Evolutionary conservation across 2,329 filamentous ascomycete species (phyloP).

Genomic region (Colletotrichum sp.): DNA sequence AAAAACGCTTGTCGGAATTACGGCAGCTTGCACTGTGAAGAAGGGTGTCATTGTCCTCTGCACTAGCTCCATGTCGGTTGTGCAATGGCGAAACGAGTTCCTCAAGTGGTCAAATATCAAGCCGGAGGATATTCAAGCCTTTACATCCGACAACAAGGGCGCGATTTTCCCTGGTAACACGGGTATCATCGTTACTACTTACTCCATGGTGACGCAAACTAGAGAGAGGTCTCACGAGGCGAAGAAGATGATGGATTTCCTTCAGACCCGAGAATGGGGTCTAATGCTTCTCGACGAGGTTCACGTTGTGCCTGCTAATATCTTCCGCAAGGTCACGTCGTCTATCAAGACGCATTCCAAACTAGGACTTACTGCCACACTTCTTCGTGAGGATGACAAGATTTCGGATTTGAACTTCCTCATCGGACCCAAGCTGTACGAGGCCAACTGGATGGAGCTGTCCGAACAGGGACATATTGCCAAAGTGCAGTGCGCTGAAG

Average conservation of each 20-base stretch:
- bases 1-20: constrained; percentile 98
- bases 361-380: constrained; percentile 89
- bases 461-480: constrained; percentile 97
- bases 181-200: constrained; percentile 96
- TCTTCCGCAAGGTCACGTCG: constrained; percentile 93
- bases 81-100: constrained; percentile 97
- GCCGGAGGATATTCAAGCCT: constrained; percentile 90
- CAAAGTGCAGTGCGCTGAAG: constrained; percentile 95
- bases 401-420: constrained; percentile 97
- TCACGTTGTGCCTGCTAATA: constrained; percentile 95
- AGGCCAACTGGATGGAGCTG: constrained; percentile 99
- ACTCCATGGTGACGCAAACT: constrained; percentile 97
- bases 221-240: constrained; percentile 89
- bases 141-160: constrained; percentile 92
- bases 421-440: constrained; percentile 96
- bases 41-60: constrained; percentile 95
- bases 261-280: constrained; percentile 91
- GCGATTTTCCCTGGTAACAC: constrained; percentile 83
- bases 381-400: constrained; percentile 97
- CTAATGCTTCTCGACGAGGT: constrained; percentile 97
- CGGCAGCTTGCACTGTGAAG: constrained; percentile 95
- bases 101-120: constrained; percentile 97
- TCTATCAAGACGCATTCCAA: constrained; percentile 96
- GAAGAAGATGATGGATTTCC: constrained; percentile 96
- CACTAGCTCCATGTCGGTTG: constrained; percentile 96